These are phyloP conservation scores for Pyrenochaeta sp. DNA, from an alignment of 2,329 filamentous ascomycete genomes.

Conservation along the genomic window DNA sequence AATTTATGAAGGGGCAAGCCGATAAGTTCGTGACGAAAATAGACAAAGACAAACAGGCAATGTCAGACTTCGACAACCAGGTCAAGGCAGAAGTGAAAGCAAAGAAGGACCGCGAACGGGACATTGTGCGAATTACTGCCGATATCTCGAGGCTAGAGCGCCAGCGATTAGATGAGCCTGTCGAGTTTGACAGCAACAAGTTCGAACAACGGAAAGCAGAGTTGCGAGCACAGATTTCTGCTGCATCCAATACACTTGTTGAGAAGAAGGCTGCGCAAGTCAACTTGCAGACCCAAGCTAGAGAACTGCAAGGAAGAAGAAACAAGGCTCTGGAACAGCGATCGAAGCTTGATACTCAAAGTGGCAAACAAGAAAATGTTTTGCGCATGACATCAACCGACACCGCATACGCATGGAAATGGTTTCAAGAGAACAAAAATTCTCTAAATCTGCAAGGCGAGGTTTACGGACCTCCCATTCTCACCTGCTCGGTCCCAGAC, in stretches of 20 bases:
- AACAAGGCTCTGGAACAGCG: constrained; percentile 21
- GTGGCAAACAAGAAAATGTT: constrained; percentile 60
- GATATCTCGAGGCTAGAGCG: constrained; percentile 70
- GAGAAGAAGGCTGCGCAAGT: constrained; percentile 53
- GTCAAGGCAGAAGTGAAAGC: constrained; percentile 51
- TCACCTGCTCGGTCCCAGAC: constrained; percentile 81
- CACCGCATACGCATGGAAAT: constrained; percentile 75
- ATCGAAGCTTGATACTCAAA: constrained; percentile 39
- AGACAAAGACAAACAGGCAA: constrained; percentile 44
- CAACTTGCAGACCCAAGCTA: constrained; percentile 24
- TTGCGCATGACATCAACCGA: constrained; percentile 69
- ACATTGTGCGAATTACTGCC: constrained; percentile 43
- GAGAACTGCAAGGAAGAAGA: constrained; percentile 36
- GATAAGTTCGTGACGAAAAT: constrained; percentile 51
- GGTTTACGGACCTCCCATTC: constrained; percentile 80
- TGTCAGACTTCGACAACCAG: constrained; percentile 54
- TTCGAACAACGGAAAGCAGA: constrained; percentile 78
- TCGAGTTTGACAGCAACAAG: constrained; percentile 71
- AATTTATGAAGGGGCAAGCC: constrained; percentile 61
- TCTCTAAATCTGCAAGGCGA: constrained; percentile 70
- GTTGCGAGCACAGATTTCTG: constrained; percentile 56
- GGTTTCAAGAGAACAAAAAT: constrained; percentile 75
- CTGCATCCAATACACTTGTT: constrained; percentile 54
- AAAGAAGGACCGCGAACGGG: constrained; percentile 48
- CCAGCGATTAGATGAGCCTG: constrained; percentile 66